These are phyloP conservation scores for Microcyclospora tardicrescens DNA, from an alignment of 2,329 filamentous ascomycete species.

Conservation along the genomic window DNA sequence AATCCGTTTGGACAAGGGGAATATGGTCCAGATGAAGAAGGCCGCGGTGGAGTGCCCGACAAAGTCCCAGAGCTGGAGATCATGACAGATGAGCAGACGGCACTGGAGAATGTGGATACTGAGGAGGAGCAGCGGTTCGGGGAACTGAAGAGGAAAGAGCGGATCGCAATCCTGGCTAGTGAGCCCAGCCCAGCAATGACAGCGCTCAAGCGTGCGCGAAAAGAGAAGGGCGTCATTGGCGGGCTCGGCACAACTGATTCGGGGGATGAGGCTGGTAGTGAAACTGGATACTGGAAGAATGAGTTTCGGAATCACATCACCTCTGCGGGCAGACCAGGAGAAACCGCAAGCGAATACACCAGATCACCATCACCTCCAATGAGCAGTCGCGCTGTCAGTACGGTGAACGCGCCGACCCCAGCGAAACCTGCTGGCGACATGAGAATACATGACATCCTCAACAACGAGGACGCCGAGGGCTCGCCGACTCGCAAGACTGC, in stretches of 20 bases:
- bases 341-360: constrained; percentile 33
- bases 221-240: constrained; percentile 28
- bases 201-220: constrained; percentile 36
- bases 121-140: constrained; percentile 58
- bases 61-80: constrained; percentile 53
- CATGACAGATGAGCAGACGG: constrained; percentile 53
- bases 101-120: constrained; percentile 61
- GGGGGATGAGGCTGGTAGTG: constrained; percentile 19
- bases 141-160: constrained; percentile 58
- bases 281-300: constrained; percentile 11
- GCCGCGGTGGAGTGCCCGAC: constrained; percentile 32
- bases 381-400: not conserved
- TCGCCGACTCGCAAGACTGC: constrained; percentile 10
- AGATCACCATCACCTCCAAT: constrained; percentile 29
- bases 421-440: constrained; percentile 29
- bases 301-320: constrained; percentile 1
- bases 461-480: constrained; percentile 30
- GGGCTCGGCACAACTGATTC: constrained; percentile 6
- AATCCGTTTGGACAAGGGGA: constrained; percentile 72
- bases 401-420: constrained; percentile 13
- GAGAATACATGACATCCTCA: constrained; percentile 37
- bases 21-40: constrained; percentile 29
- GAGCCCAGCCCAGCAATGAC: constrained; percentile 56
- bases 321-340: constrained; percentile 11
- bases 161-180: constrained; percentile 58